Conservation (phyloP, 495 filamentous ascomycete genomes). For the Apiosordaria backusii region DNA sequence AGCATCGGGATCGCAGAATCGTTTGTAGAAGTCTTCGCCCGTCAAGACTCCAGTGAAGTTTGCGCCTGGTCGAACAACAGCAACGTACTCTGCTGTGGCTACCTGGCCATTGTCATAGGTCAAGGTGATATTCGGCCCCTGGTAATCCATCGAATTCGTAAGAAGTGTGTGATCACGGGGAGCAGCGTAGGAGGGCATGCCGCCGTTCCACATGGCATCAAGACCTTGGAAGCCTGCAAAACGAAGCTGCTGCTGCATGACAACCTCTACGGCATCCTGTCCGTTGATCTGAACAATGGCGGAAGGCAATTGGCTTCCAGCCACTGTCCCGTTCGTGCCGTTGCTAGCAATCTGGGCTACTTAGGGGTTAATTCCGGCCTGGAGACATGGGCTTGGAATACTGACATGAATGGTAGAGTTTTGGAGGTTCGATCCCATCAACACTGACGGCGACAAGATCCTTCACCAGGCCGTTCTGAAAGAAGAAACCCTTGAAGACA, state of each 20-base stretch:
- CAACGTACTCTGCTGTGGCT: slow-evolving; percentile 20
- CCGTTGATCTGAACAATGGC: slow-evolving; percentile 33
- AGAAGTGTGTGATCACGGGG: slow-evolving; percentile 17
- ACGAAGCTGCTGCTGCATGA: slow-evolving; percentile 7
- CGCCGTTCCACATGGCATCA: slow-evolving; percentile 35
- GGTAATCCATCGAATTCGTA: slow-evolving; percentile 14
- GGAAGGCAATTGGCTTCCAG: slow-evolving; percentile 11
- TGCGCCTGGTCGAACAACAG: slow-evolving; percentile 18
- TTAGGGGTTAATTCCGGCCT: not conserved
- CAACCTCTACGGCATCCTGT: slow-evolving; percentile 26
- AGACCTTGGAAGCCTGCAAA: slow-evolving; percentile 29
- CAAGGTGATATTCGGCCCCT: slow-evolving; percentile 24
- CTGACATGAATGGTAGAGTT: slow-evolving; percentile 32
- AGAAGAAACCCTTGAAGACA: slow-evolving; percentile 30
- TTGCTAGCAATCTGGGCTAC: not conserved
- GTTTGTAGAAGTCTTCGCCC: slow-evolving; percentile 27
- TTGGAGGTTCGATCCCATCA: slow-evolving; percentile 31
- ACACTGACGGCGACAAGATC: slow-evolving; percentile 33
- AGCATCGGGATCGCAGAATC: slow-evolving; percentile 28
- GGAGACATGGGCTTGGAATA: not conserved
- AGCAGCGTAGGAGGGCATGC: slow-evolving; percentile 19
- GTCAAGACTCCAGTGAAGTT: slow-evolving; percentile 24
- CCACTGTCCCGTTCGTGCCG: not conserved
- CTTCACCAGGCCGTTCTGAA: slow-evolving; percentile 24
- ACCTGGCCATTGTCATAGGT: slow-evolving; percentile 26